Conservation (phyloP, 805 yeast species). For the Priceomyces fermenticarens region DNA sequence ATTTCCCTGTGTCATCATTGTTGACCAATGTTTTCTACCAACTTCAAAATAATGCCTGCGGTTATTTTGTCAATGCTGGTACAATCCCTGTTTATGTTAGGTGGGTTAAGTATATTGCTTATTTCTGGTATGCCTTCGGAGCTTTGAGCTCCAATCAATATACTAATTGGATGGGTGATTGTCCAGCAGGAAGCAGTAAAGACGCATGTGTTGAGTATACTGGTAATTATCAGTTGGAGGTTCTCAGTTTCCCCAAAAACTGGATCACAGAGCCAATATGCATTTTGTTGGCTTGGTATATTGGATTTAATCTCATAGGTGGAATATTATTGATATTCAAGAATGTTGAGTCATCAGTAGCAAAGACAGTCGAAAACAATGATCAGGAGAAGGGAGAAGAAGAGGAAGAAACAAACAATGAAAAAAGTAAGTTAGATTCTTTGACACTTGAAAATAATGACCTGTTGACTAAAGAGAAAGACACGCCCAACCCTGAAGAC, state of each 20-base stretch:
- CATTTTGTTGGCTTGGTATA: constrained; percentile 53
- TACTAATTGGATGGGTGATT: constrained; percentile 57
- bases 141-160: constrained; percentile 64
- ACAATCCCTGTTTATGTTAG: constrained; percentile 81
- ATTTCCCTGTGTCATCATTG: constrained; percentile 59
- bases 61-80: constrained; percentile 71
- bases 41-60: constrained; percentile 74
- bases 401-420: constrained; percentile 10
- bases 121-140: constrained; percentile 78
- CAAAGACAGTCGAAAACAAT: constrained; percentile 33
- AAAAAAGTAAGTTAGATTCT: constrained; percentile 4
- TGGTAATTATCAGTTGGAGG: constrained; percentile 52
- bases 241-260: constrained; percentile 57
- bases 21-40: constrained; percentile 65
- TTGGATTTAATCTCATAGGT: constrained; percentile 52
- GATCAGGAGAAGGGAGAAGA: constrained; percentile 26
- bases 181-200: constrained; percentile 30
- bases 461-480: neutral
- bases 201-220: constrained; percentile 40
- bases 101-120: constrained; percentile 78
- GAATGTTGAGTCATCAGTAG: constrained; percentile 52
- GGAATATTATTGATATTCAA: constrained; percentile 45
- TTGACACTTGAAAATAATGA: neutral
- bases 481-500: neutral
- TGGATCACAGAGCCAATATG: constrained; percentile 70